A percentile compares a stretch with the other conserved stretches of the same genome.
Conservation (phyloP, 441 rosid species). For the Syzygium malaccense region DNA sequence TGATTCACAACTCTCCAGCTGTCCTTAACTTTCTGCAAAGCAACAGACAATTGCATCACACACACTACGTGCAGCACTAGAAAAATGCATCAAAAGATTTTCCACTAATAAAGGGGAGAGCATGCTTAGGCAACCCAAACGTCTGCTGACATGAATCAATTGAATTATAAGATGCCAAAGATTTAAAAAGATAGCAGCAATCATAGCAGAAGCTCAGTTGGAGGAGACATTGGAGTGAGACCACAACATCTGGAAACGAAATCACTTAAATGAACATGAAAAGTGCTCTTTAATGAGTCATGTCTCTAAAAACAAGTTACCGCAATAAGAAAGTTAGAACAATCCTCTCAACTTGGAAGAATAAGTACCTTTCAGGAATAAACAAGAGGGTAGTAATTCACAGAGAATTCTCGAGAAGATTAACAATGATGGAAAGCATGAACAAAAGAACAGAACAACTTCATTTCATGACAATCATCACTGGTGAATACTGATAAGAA, state of each 20-base stretch:
- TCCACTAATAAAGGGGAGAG: background rate
- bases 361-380: background rate
- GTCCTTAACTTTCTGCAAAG: conserved; percentile 76
- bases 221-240: background rate
- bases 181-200: background rate
- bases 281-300: background rate
- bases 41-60: background rate
- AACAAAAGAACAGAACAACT: background rate
- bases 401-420: background rate
- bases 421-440: background rate
- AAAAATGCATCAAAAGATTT: background rate
- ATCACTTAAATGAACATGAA: background rate
- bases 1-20: conserved; percentile 97
- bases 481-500: background rate
- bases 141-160: background rate
- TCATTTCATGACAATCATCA: background rate
- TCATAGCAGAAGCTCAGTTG: background rate
- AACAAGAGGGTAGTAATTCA: background rate
- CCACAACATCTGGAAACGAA: background rate
- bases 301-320: background rate
- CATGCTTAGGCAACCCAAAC: background rate
- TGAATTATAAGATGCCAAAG: background rate
- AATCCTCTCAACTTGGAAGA: background rate
- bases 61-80: background rate
- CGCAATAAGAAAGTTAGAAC: background rate